These are phyloP conservation scores for Blastomyces silverae DNA, from an alignment of 2,329 filamentous ascomycete species.

Conservation along the genomic window DNA sequence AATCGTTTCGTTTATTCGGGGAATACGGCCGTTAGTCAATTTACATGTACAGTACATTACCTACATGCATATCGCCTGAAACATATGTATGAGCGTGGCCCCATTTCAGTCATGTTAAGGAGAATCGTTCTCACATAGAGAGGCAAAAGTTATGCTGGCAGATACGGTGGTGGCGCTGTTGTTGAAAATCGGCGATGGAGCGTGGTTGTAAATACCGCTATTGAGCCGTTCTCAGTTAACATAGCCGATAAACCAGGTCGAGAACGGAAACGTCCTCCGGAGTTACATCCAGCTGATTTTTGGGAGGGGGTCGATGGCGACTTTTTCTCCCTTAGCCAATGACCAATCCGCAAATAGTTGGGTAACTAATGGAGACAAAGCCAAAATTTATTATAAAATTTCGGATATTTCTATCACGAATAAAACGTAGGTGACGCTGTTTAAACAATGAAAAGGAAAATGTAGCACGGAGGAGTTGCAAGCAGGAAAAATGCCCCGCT, in stretches of 20 bases:
- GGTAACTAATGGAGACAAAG: background rate
- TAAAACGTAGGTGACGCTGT: background rate
- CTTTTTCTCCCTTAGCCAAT: background rate
- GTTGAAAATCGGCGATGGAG: background rate
- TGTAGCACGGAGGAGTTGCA: background rate
- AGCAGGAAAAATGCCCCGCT: background rate
- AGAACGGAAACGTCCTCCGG: background rate
- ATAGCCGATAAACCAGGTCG: background rate
- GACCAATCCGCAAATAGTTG: background rate
- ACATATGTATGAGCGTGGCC: slow-evolving; percentile 1
- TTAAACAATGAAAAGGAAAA: background rate
- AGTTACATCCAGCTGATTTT: background rate
- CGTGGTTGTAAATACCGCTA: background rate
- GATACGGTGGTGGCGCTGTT: background rate
- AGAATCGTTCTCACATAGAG: background rate
- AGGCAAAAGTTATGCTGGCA: background rate
- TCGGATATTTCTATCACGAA: background rate
- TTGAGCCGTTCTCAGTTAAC: background rate
- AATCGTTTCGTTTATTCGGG: background rate
- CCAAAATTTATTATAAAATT: background rate
- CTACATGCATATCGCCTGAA: background rate
- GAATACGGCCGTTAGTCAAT: background rate
- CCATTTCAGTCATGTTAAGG: background rate
- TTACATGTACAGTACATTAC: background rate
- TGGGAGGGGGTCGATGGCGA: background rate